Conservation (phyloP, 2,329 filamentous ascomycete genomes). For the Aspergillus felis region DNA sequence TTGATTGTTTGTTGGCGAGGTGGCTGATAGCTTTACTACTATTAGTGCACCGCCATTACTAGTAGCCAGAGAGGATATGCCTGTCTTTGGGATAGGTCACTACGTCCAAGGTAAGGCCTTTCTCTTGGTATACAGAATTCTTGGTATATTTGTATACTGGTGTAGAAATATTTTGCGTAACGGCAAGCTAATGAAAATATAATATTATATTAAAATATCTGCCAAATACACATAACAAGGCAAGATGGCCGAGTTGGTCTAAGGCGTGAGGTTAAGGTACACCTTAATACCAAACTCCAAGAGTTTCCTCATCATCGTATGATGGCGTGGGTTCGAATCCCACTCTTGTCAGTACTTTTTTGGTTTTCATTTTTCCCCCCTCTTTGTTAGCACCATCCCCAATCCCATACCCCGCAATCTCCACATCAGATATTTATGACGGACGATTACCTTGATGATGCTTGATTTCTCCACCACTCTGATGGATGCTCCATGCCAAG, state of each 20-base stretch:
- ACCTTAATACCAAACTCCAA: neutral
- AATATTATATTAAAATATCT: too few relatives aligned
- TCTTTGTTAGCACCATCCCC: too few relatives aligned
- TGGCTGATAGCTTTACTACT: neutral
- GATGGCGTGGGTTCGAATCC: neutral
- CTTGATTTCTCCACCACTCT: neutral
- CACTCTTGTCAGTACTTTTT: neutral
- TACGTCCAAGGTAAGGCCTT: neutral
- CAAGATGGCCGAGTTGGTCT: slow-evolving; percentile 36
- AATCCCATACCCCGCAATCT: too few relatives aligned
- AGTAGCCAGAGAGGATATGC: neutral
- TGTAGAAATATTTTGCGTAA: too few relatives aligned
- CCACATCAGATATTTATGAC: too few relatives aligned
- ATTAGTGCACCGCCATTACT: neutral
- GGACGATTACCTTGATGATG: neutral
- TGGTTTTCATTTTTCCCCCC: neutral
- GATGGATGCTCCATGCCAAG: neutral
- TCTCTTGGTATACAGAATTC: too few relatives aligned
- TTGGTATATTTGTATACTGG: too few relatives aligned
- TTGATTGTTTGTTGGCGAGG: neutral
- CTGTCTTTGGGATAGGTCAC: neutral
- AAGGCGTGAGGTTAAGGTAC: slow-evolving; percentile 33
- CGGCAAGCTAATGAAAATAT: too few relatives aligned
- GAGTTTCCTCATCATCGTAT: neutral
- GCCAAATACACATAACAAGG: slow-evolving; percentile 1